Evolutionary conservation across 352 stramenopile species (phyloP), one percentile per base, ranked within the genome.

Genomic region (Phytophthora pluvialis): DNA sequence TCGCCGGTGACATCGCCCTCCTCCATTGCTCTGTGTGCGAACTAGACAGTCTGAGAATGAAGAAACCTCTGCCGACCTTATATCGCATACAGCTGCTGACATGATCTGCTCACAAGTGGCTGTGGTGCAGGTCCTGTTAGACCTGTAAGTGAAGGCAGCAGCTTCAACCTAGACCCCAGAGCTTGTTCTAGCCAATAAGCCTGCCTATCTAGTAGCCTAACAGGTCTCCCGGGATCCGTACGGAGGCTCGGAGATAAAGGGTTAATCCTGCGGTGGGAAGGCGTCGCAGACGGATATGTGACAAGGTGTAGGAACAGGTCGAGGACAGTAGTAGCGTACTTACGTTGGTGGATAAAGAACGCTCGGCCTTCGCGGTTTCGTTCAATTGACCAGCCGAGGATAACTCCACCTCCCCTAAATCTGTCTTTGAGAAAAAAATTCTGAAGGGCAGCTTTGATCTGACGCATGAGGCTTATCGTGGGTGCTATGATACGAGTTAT

Each of bases 361-460:
- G n/a, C 5, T 53, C 28, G n/a, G 15, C 7, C 13, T 38, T 25
- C 44, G 25, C 33, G 40, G 6, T 32, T 64, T 31, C 44, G 13
- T 25, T 25, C 38, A 44, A 44, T 44, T 1, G 38, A 44, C 15
- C 15, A 25, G n/a, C 15, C 38, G 38, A 44, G 13, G n/a, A 44
- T 44, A n/a, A 25, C 18, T 15, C 18, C 18, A 42, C 38, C 38
- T 44, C 38, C 38, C 38, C 38, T 44, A 44, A 25, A 44, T 44
- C 38, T 44, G 38, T 21, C 38, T 25, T 44, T 25, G 38, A 44
- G n/a, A n/a, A n/a, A n/a, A 25, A 26, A 44, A 25, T 7, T 44
- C n/a, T 44, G 38, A 12, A 56, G 26, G 45, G 44, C 45, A 1
- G 56, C 28, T 58, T 38, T 64, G 18, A 55, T 18, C 12, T 49